These are phyloP conservation scores for Cucumis melo DNA, from an alignment of 306 rosid genomes.

Conservation along the genomic window DNA sequence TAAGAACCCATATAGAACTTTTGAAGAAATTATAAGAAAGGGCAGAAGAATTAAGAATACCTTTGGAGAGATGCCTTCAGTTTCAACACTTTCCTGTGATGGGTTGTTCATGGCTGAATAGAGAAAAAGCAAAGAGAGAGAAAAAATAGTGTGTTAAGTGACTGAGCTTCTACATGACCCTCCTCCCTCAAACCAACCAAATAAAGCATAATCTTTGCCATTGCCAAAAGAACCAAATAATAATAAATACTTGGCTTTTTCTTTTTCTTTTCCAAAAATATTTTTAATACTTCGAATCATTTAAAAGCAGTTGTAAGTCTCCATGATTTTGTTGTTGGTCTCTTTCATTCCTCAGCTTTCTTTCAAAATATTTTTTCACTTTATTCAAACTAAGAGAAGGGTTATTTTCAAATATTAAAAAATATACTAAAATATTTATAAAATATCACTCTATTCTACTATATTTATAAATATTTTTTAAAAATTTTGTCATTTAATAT, in stretches of 20 bases:
- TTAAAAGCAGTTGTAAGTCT: neutral
- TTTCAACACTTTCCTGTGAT: constrained; percentile 41
- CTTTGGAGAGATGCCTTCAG: constrained; percentile 42
- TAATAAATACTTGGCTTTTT: neutral
- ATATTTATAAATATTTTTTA: too few relatives aligned
- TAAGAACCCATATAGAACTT: neutral
- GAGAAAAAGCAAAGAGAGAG: constrained; percentile 4
- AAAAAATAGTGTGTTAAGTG: neutral
- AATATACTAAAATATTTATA: too few relatives aligned
- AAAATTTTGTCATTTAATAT: too few relatives aligned
- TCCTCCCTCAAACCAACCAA: neutral
- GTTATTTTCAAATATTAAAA: too few relatives aligned
- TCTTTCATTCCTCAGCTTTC: neutral
- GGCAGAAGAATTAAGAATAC: constrained; percentile 9
- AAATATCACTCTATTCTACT: too few relatives aligned
- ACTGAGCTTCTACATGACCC: neutral
- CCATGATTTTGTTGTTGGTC: neutral
- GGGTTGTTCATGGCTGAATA: constrained; percentile 41
- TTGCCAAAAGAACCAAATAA: neutral
- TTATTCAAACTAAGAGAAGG: too few relatives aligned
- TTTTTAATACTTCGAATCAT: neutral
- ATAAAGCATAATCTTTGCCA: neutral
- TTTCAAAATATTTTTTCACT: too few relatives aligned
- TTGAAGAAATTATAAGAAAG: neutral
- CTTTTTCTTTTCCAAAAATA: neutral